A percentile compares a stretch with the other conserved stretches of the same genome.
Evolutionary conservation across 2,329 filamentous ascomycete species (phyloP).

Genomic region (Colletotrichum chrysophilum): DNA sequence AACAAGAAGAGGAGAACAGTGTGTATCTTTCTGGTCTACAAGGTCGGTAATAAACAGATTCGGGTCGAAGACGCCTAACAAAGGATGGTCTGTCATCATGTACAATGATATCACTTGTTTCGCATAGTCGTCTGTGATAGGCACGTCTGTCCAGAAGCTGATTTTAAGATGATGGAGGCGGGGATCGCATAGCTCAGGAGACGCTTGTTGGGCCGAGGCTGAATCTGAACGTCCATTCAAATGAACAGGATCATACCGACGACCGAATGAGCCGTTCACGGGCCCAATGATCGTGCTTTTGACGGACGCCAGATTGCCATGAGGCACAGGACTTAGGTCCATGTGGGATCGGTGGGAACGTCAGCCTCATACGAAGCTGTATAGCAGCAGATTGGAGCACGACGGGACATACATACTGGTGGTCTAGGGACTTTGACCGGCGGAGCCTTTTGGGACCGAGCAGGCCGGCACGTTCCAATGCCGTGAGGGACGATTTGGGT

Average conservation of each 20-base stretch:
- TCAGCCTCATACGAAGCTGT: background rate
- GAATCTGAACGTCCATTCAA: background rate
- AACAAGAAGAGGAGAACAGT: slow-evolving; percentile 40
- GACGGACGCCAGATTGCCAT: background rate
- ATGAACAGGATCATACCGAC: no score
- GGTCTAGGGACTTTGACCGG: slow-evolving; percentile 2
- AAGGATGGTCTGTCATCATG: slow-evolving; percentile 41
- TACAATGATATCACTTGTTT: slow-evolving; percentile 39
- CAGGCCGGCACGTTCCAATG: background rate
- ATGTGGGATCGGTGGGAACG: background rate
- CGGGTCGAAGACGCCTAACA: slow-evolving; percentile 40
- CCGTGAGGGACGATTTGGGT: background rate
- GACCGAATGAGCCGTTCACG: background rate
- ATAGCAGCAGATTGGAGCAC: background rate
- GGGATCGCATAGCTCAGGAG: slow-evolving; percentile 28
- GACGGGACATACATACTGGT: slow-evolving; percentile 8
- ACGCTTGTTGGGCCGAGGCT: background rate
- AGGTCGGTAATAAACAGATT: slow-evolving; percentile 38
- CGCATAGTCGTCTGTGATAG: slow-evolving; percentile 32
- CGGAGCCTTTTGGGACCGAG: background rate
- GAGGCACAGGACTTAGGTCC: background rate
- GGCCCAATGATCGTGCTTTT: background rate
- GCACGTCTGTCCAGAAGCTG: slow-evolving; percentile 37
- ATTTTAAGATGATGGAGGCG: slow-evolving; percentile 33
- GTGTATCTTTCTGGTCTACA: slow-evolving; percentile 22